A percentile compares a stretch with the other conserved stretches of the same genome.
phyloP scores from a whole-genome alignment of 495 filamentous ascomycete genomes.

The Sphaerosporella brunnea region DNA sequence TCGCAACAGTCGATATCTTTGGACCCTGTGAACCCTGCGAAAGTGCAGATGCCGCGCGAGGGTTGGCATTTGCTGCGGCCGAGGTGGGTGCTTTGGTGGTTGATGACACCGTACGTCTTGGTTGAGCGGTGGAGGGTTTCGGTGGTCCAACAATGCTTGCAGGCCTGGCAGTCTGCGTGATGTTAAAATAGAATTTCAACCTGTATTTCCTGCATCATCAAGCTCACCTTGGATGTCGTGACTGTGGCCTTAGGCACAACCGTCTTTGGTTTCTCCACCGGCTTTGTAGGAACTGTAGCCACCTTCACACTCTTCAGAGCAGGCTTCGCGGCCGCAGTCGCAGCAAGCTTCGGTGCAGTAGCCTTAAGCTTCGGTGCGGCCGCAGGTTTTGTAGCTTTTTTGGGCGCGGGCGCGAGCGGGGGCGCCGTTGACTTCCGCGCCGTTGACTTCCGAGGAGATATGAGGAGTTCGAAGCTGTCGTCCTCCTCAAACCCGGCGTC shows the following conservation, averaged over 20 bases:
- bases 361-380: not conserved
- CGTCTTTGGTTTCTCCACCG: not conserved
- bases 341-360: not conserved
- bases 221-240: not conserved
- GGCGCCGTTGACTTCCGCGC: no score
- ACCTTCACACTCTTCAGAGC: not conserved
- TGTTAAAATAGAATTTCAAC: no score
- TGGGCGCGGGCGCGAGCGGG: no score
- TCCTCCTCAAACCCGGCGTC: conserved; percentile 1
- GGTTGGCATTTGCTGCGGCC: not conserved
- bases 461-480: not conserved
- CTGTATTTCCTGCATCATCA: no score
- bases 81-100: no score
- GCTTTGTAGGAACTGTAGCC: not conserved
- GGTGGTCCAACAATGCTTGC: not conserved
- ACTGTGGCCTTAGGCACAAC: not conserved
- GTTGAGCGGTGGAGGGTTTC: not conserved
- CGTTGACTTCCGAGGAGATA: conserved; percentile 1
- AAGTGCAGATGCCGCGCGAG: not conserved
- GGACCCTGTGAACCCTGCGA: not conserved
- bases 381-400: not conserved
- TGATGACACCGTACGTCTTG: no score
- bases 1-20: not conserved
- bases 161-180: no score
- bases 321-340: not conserved